Conservation (phyloP, 192 early-diverging fungal species). For the Coemansia sp. region DNA sequence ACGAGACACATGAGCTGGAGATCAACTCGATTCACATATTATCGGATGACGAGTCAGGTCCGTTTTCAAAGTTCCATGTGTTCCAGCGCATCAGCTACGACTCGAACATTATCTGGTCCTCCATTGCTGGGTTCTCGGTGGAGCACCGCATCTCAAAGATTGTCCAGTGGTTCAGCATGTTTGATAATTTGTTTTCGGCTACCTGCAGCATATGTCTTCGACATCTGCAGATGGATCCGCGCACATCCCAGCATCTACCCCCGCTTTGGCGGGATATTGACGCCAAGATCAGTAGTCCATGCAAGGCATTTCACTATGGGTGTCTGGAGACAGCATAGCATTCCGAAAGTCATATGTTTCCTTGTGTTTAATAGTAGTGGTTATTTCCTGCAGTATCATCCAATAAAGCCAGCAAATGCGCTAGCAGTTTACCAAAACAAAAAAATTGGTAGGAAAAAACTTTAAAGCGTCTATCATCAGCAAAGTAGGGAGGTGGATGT, state of each 20-base stretch:
- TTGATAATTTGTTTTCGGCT: constrained; percentile 46
- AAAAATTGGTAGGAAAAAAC: neutral
- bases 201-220: constrained; percentile 44
- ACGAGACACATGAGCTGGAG: constrained; percentile 22
- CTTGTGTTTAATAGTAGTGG: too few species aligned
- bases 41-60: constrained; percentile 39
- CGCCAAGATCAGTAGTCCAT: constrained; percentile 21
- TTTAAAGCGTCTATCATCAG: constrained; percentile 3
- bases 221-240: constrained; percentile 51
- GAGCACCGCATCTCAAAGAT: constrained; percentile 47
- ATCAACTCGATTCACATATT: constrained; percentile 33
- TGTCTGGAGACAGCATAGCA: constrained; percentile 29
- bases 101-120: constrained; percentile 50
- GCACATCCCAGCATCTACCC: constrained; percentile 49
- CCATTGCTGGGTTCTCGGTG: constrained; percentile 45
- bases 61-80: constrained; percentile 38
- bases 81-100: constrained; percentile 47
- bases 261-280: constrained; percentile 50
- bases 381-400: neutral
- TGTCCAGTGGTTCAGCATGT: constrained; percentile 50
- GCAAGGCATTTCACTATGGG: constrained; percentile 45
- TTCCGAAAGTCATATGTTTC: too few species aligned
- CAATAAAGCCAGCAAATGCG: constrained; percentile 9
- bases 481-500: neutral
- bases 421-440: constrained; percentile 2